Percentiles rank a stretch among this genome's conserved stretches.
These are phyloP conservation scores for Naganishia antarctica DNA, from an alignment of 768 basidiomycete species.

Conservation along the genomic window DNA sequence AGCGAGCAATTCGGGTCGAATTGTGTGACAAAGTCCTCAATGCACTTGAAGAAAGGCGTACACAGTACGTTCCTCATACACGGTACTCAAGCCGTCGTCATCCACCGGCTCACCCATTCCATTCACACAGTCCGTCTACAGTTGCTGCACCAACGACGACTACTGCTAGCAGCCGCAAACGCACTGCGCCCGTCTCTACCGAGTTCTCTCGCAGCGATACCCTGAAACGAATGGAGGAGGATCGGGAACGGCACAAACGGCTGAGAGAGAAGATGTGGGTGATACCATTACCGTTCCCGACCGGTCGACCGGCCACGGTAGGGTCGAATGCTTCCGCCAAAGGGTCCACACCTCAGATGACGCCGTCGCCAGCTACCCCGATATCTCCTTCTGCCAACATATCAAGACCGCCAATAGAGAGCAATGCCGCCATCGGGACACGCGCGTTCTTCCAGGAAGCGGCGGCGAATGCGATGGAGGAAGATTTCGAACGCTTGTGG, in stretches of 20 bases:
- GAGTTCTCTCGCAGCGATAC: conserved; percentile 63
- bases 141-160: background rate
- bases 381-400: conserved; percentile 40
- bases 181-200: conserved; percentile 21
- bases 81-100: background rate
- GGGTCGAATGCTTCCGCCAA: background rate
- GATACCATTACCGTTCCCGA: conserved; percentile 47
- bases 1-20: conserved; percentile 74
- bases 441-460: background rate
- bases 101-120: background rate
- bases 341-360: background rate
- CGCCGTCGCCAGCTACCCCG: conserved; percentile 46
- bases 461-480: conserved; percentile 40
- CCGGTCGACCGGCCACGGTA: background rate
- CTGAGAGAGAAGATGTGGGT: conserved; percentile 81
- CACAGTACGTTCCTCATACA: conserved; percentile 28
- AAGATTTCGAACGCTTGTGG: conserved; percentile 53
- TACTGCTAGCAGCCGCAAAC: conserved; percentile 19
- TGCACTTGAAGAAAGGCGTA: conserved; percentile 39
- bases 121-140: background rate
- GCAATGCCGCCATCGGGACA: conserved; percentile 24
- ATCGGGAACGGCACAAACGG: conserved; percentile 85
- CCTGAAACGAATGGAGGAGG: conserved; percentile 82
- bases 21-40: conserved; percentile 67
- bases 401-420: background rate